Evolutionary conservation across 129 eudicot genomes (phyloP).

Genomic region (Solidago caesia): DNA sequence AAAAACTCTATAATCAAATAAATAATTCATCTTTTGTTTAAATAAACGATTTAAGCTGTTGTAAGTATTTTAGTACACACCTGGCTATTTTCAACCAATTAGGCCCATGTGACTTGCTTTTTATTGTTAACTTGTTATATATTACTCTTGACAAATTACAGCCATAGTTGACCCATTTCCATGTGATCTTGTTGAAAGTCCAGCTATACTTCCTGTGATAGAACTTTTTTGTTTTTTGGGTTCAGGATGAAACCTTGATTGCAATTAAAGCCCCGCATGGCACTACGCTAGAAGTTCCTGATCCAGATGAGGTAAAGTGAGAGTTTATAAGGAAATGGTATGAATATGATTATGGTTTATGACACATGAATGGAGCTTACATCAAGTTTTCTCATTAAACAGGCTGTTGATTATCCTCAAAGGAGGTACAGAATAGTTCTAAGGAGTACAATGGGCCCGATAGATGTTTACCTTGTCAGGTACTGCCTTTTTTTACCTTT

Average conservation of each 20-base stretch:
- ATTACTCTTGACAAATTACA: neutral
- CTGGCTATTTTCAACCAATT: too few species aligned
- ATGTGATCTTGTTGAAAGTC: too few species aligned
- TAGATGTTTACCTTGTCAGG: constrained; percentile 96
- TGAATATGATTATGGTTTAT: neutral
- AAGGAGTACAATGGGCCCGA: constrained; percentile 97
- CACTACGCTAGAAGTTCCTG: constrained; percentile 93
- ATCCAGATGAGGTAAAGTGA: constrained; percentile 78
- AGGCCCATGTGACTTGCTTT: neutral
- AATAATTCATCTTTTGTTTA: too few species aligned
- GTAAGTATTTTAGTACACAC: too few species aligned
- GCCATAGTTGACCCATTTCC: too few species aligned
- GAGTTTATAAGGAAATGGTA: constrained; percentile 24
- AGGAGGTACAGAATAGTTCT: constrained; percentile 85
- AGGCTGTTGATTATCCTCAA: constrained; percentile 92
- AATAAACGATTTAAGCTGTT: too few species aligned
- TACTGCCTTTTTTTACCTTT: constrained; percentile 20
- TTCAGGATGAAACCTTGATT: constrained; percentile 84
- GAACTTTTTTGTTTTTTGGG: constrained; percentile 1
- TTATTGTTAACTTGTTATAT: neutral
- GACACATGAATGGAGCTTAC: constrained; percentile 11
- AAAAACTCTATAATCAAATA: too few species aligned
- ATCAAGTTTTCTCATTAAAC: constrained; percentile 9
- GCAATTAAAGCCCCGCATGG: constrained; percentile 99
- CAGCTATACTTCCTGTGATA: neutral